Base-by-base conservation (phyloP, 768 basidiomycete genomes). In the Suillus clintonianus region DNA sequence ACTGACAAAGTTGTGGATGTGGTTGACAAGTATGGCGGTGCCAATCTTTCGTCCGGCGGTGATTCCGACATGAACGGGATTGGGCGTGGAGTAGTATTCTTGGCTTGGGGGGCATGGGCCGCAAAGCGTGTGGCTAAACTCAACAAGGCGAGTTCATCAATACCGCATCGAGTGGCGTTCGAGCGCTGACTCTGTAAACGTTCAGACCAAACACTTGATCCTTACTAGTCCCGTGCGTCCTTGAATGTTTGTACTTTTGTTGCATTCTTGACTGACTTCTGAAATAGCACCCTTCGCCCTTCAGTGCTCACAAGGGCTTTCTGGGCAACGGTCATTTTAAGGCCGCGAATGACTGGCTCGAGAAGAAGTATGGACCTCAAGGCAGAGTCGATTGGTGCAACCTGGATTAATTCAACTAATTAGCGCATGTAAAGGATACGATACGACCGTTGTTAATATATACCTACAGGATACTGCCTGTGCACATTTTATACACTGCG, bases 101-200 rank as follows among this genome's bases (percentile, higher is more conserved):
- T 98, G 69, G 92, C 92, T 8, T 97, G 95, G 95, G 95, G 96
- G 10, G 82, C 86, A 9, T 90, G 89, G 82, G 96, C 96, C 24
- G 86, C 83, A 62, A 94, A 95, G 78, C 84, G 93, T 70, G 90
- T 93, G 61, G 84, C 86, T 61, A 89, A 88, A 71, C 79, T 96
- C 41, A 85, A 87, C 77, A 86, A 86, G 81, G 94, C 92, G 48
- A 67, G 80, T 59, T 54, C 37, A 42, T 67, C 68, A 62, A 55
- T 41, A 41, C 57, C 62, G 5, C 5, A 36, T 27, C 7, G 8
- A 27, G 22, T 64, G 32, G 37, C 15, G 27, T 53, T 62, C 47
- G 36, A 39, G 41, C 22, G 61, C 53, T 51, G 27, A 45, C 50
- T 27, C 27, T 48, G 17, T 27, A 11, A 10, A 56, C 2, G 24